Evolutionary conservation across 495 filamentous ascomycete species (phyloP), one percentile per base, ranked within the genome.

Genomic region (Aspergillus taichungensis): DNA sequence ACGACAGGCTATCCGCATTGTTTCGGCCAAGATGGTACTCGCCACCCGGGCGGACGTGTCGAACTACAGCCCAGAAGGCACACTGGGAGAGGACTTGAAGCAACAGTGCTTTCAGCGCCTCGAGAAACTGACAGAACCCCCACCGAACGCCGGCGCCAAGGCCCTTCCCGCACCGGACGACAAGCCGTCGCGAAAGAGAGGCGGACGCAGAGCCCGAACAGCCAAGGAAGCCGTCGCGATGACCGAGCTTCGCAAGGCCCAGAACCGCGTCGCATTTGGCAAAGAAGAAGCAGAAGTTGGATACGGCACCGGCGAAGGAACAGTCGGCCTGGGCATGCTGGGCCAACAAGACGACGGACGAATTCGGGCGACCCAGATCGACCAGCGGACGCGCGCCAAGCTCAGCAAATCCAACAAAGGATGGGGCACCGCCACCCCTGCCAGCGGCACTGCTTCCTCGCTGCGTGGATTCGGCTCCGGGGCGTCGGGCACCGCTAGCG

Each of bases 201-300:
- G 92, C 62, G 92, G 92, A 38, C 75, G 94, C 27, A 76, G 90
- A 49, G 92, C 90, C 5, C 78, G 92, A 33, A 95, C 95, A 62
- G 92, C 90, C 47, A 98, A 98, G 73, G 94, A 96, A 69, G 89
- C 90, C 7, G 85, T 85, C 6, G 91, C 92, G 47, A 94, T 96
- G 89, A 98, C 92, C 2, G 92, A 98, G 45, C 71, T 98, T 29
- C 84, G 89, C 45, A 97, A 97, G 58, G 88, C 90, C 6, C 91
- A 95, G 66, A 98, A 98, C 66, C 79, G 92, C 14, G 83, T 98
- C 76, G 88, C 84, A 0, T 98, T 98, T 52, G 91, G 91, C 40
- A 92, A 94, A 55, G 92, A 97, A 56, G 92, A 98, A 62, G 79
- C 83, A 50, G 92, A 98, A 64, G 85, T 92, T 13, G 92, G 92